phyloP scores from a whole-genome alignment of 306 rosid species.

The Cercis canadensis region DNA sequence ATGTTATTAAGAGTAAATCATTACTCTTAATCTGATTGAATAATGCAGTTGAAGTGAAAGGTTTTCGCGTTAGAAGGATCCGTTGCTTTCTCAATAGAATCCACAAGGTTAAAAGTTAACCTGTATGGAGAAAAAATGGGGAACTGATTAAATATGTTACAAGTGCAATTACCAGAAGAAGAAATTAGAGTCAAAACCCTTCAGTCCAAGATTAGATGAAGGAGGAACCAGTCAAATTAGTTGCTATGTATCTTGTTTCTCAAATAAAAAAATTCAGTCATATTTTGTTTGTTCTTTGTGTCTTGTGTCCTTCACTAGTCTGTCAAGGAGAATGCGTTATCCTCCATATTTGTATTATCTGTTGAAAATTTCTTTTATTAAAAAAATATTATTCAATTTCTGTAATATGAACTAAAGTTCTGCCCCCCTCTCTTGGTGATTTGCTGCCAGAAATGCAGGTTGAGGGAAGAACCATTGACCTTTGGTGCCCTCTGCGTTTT shows the following conservation, averaged over 20 bases:
- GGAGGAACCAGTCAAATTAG: constrained; percentile 14
- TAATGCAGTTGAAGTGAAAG: too few relatives aligned
- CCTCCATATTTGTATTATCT: constrained; percentile 18
- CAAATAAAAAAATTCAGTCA: constrained; percentile 1
- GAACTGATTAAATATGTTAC: too few relatives aligned
- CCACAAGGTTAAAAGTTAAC: too few relatives aligned
- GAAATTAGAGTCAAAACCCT: constrained; percentile 4
- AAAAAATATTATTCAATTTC: constrained; percentile 14
- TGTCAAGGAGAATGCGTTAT: constrained; percentile 20
- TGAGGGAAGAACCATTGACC: constrained; percentile 85
- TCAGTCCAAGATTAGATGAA: constrained; percentile 3
- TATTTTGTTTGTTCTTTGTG: constrained; percentile 2
- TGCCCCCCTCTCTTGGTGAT: constrained; percentile 26
- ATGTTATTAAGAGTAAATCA: too few relatives aligned
- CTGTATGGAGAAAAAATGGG: too few relatives aligned
- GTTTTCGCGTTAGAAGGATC: too few relatives aligned
- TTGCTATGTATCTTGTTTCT: constrained; percentile 18
- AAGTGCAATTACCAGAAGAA: background rate
- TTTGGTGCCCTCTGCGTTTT: constrained; percentile 83
- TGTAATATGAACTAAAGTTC: constrained; percentile 14
- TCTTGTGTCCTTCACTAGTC: constrained; percentile 4
- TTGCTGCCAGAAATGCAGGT: constrained; percentile 77
- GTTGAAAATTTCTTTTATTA: constrained; percentile 14
- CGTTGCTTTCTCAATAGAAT: too few relatives aligned
- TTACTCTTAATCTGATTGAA: too few relatives aligned